These are phyloP conservation scores for Coniosporium tulheliwenetii DNA, from an alignment of 2,329 filamentous ascomycete species.

Conservation along the genomic window DNA sequence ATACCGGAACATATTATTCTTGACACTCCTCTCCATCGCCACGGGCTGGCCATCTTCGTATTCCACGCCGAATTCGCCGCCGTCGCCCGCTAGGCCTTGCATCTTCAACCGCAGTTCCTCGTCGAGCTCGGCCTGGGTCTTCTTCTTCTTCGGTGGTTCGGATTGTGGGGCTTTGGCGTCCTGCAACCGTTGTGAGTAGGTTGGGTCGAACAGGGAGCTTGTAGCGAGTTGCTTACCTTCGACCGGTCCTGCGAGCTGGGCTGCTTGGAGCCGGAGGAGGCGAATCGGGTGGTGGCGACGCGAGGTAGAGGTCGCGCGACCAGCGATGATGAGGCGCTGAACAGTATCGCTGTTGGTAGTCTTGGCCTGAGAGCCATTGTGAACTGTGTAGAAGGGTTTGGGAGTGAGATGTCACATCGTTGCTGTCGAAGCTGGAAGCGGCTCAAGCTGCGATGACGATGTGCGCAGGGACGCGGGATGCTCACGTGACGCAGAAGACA, in stretches of 20 bases:
- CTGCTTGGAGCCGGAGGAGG: neutral
- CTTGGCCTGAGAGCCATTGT: no score
- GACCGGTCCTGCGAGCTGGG: neutral
- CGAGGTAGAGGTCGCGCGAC: neutral
- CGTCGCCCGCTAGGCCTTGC: constrained; percentile 51
- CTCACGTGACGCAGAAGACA: no score
- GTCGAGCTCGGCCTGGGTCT: constrained; percentile 48
- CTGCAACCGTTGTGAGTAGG: no score
- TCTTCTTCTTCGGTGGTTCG: constrained; percentile 15
- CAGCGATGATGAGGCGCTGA: no score
- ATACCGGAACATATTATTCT: constrained; percentile 62
- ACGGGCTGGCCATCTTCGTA: constrained; percentile 60
- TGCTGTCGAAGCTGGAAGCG: no score
- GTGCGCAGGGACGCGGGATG: no score
- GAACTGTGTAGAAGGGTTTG: no score
- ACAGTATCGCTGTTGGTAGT: no score
- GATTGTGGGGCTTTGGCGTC: neutral
- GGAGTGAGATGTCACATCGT: no score
- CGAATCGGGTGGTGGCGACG: neutral
- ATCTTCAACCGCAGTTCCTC: constrained; percentile 50
- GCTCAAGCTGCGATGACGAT: no score
- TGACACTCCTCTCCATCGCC: constrained; percentile 58
- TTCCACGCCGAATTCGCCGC: constrained; percentile 56
- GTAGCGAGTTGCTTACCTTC: neutral
- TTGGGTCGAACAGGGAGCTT: no score